Conservation (phyloP, 352 stramenopile species). For the Peronospora farinosa region DNA sequence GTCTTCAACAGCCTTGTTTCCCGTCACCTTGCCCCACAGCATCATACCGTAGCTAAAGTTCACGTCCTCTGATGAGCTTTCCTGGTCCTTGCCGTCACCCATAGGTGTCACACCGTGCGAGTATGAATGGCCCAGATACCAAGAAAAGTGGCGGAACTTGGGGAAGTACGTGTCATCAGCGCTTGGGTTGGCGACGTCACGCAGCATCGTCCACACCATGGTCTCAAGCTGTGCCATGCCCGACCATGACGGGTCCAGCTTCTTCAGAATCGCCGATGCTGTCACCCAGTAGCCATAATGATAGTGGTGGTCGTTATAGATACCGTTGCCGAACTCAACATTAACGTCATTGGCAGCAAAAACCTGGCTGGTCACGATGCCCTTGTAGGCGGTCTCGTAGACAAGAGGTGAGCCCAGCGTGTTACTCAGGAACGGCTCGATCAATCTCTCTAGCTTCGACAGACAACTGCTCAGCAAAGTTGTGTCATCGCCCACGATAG, state of each 20-base stretch:
- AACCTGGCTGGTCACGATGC: constrained; percentile 45
- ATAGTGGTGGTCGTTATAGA: constrained; percentile 85
- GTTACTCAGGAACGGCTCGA: constrained; percentile 64
- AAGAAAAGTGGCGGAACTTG: constrained; percentile 73
- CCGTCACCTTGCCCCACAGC: constrained; percentile 60
- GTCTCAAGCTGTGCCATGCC: constrained; percentile 51
- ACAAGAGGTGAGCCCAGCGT: constrained; percentile 44
- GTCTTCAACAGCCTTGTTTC: constrained; percentile 53
- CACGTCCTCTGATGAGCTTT: constrained; percentile 70
- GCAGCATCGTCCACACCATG: constrained; percentile 62
- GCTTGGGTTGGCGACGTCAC: constrained; percentile 69
- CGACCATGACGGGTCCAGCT: constrained; percentile 55
- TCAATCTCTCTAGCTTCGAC: constrained; percentile 46
- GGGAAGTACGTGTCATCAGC: constrained; percentile 50
- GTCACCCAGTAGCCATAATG: constrained; percentile 81
- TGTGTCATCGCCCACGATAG: constrained; percentile 45
- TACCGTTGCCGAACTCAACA: constrained; percentile 69
- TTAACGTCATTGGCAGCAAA: constrained; percentile 51
- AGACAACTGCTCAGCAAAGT: constrained; percentile 46
- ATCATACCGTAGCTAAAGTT: constrained; percentile 82
- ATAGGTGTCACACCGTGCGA: constrained; percentile 65
- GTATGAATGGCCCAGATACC: constrained; percentile 70
- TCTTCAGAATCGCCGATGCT: constrained; percentile 57
- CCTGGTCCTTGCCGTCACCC: constrained; percentile 69
- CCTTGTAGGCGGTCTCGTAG: constrained; percentile 71